These are phyloP conservation scores for Pittosporum tobira DNA, from an alignment of 129 eudicot species.

Conservation along the genomic window DNA sequence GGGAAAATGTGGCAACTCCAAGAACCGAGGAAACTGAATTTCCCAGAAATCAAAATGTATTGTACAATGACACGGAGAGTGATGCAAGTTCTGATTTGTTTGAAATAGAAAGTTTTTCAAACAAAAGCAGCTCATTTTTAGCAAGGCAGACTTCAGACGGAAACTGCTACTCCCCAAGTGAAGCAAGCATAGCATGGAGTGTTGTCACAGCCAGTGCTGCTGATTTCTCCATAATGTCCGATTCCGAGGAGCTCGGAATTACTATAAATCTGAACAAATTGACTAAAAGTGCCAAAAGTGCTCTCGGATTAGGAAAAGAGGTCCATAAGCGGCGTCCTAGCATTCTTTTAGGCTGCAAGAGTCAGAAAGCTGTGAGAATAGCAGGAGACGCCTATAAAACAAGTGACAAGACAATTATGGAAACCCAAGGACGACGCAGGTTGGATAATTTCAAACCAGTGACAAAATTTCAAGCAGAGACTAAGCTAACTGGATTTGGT, in stretches of 20 bases:
- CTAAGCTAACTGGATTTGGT: constrained; percentile 27
- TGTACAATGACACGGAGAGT: constrained; percentile 47
- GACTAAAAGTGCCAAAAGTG: constrained; percentile 16
- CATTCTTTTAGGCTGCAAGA: constrained; percentile 58
- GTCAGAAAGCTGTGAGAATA: constrained; percentile 60
- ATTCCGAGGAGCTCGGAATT: constrained; percentile 29
- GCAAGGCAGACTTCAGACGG: constrained; percentile 33
- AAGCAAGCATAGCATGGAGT: constrained; percentile 88
- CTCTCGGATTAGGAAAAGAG: constrained; percentile 13
- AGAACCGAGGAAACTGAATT: constrained; percentile 12
- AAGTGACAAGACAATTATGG: constrained; percentile 9
- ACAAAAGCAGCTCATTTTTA: constrained; percentile 28
- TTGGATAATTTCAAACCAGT: constrained; percentile 32
- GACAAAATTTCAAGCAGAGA: constrained; percentile 47
- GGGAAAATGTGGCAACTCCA: constrained; percentile 52
- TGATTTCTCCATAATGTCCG: constrained; percentile 44
- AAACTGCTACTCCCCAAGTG: constrained; percentile 72
- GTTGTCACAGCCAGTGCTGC: constrained; percentile 72
- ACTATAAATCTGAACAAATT: constrained; percentile 17
- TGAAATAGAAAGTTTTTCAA: constrained; percentile 79
- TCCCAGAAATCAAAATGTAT: constrained; percentile 16
- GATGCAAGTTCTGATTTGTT: constrained; percentile 89
- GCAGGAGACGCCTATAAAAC: constrained; percentile 37
- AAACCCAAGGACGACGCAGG: constrained; percentile 19
- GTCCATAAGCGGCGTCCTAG: constrained; percentile 30